Conservation (phyloP, 2,329 filamentous ascomycete genomes). For the Pezicula neosporulosa region DNA sequence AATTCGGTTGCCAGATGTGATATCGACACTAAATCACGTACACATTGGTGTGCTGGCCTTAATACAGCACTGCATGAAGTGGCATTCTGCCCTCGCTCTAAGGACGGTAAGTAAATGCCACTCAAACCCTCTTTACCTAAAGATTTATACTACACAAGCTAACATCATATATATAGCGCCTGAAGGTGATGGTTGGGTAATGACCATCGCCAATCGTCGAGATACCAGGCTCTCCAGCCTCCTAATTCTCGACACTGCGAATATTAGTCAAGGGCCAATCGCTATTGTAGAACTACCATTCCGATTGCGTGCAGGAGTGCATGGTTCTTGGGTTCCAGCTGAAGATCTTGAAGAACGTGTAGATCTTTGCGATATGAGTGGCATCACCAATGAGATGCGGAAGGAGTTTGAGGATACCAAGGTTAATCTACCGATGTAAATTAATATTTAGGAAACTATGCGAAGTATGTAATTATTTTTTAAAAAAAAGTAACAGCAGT, state of each 20-base stretch:
- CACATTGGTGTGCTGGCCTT: background rate
- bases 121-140: conserved; percentile 9
- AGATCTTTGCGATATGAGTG: conserved; percentile 1
- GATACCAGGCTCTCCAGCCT: background rate
- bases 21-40: background rate
- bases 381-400: background rate
- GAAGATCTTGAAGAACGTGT: background rate
- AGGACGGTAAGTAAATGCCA: conserved; percentile 10
- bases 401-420: too few species aligned
- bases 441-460: too few species aligned
- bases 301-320: conserved; percentile 21
- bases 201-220: conserved; percentile 18
- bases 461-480: too few species aligned
- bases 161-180: conserved; percentile 6
- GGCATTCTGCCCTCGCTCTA: background rate
- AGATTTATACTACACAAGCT: conserved; percentile 22
- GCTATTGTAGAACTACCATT: conserved; percentile 27
- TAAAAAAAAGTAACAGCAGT: too few species aligned
- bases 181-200: conserved; percentile 27
- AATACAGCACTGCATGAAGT: background rate
- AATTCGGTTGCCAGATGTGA: background rate
- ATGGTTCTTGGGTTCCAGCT: conserved; percentile 25
- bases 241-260: conserved; percentile 1
- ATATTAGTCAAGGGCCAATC: conserved; percentile 1
- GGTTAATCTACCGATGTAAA: too few species aligned